Percentiles rank a stretch among this genome's conserved stretches.
Conservation (phyloP, 441 rosid species). For the Eutrema salsugineum region DNA sequence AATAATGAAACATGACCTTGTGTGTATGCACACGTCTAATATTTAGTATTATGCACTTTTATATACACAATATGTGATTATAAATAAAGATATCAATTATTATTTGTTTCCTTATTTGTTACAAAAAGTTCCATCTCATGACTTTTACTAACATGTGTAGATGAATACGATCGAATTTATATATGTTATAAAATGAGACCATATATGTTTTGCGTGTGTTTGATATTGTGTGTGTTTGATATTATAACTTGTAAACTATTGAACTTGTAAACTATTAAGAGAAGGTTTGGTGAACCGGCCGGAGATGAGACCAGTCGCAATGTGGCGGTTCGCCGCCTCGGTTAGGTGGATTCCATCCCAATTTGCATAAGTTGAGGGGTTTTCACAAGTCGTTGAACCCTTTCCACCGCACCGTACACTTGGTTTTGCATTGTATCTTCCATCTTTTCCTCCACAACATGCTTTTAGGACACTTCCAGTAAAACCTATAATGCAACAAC, state of each 20-base stretch:
- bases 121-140: neutral
- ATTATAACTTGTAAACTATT: neutral
- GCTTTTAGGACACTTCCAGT: slow-evolving; percentile 40
- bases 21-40: too few relatives aligned
- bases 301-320: slow-evolving; percentile 44
- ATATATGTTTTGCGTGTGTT: neutral
- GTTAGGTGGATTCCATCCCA: slow-evolving; percentile 87
- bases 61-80: too few relatives aligned
- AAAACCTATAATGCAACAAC: slow-evolving; percentile 39
- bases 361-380: slow-evolving; percentile 46
- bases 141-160: neutral
- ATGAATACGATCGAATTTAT: neutral
- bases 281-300: slow-evolving; percentile 47
- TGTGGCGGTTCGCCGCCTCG: slow-evolving; percentile 50
- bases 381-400: slow-evolving; percentile 48
- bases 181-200: neutral
- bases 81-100: too few relatives aligned
- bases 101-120: too few relatives aligned
- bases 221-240: neutral
- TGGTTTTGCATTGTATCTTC: slow-evolving; percentile 58
- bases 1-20: too few relatives aligned
- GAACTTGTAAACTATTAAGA: slow-evolving; percentile 9
- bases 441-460: slow-evolving; percentile 69
- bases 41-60: too few relatives aligned
- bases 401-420: slow-evolving; percentile 46